These are phyloP conservation scores for Keithomyces neogunnii DNA, from an alignment of 2,329 filamentous ascomycete species.

Conservation along the genomic window DNA sequence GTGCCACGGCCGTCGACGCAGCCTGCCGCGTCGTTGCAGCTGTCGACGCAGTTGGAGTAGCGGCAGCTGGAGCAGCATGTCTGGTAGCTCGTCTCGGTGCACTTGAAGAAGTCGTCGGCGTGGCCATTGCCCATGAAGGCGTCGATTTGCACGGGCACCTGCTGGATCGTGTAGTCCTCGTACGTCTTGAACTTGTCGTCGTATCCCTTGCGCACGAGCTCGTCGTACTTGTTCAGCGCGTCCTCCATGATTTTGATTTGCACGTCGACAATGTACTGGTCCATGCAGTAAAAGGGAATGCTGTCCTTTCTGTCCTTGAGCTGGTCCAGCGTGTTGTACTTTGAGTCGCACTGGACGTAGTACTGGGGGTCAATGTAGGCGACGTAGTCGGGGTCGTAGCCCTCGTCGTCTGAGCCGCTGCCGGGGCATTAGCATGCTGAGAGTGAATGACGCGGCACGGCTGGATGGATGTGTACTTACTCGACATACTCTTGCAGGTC, in stretches of 20 bases:
- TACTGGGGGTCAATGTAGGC: neutral
- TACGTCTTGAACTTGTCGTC: conserved; percentile 10
- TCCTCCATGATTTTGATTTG: conserved; percentile 1
- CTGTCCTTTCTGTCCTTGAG: neutral
- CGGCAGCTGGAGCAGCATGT: conserved; percentile 5
- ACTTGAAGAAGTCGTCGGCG: conserved; percentile 10
- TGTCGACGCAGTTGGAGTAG: conserved; percentile 1
- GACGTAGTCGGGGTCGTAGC: neutral
- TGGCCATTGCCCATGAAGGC: conserved; percentile 7
- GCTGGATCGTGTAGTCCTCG: conserved; percentile 5
- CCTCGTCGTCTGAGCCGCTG: neutral
- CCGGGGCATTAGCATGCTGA: neutral
- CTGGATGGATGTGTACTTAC: no score
- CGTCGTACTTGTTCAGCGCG: conserved; percentile 7
- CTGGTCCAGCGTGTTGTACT: neutral
- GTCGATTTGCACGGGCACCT: conserved; percentile 6
- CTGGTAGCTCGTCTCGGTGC: conserved; percentile 1
- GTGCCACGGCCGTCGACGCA: conserved; percentile 1
- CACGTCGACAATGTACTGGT: conserved; percentile 5
- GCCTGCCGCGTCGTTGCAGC: neutral
- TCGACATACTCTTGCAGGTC: neutral
- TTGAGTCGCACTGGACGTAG: neutral
- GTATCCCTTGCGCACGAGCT: conserved; percentile 9
- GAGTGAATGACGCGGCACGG: no score
- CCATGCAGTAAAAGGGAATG: conserved; percentile 1